A percentile compares a stretch with the other conserved stretches of the same genome.
phyloP scores from a whole-genome alignment of 2,329 filamentous ascomycete species.

The Huntiella decipiens region DNA sequence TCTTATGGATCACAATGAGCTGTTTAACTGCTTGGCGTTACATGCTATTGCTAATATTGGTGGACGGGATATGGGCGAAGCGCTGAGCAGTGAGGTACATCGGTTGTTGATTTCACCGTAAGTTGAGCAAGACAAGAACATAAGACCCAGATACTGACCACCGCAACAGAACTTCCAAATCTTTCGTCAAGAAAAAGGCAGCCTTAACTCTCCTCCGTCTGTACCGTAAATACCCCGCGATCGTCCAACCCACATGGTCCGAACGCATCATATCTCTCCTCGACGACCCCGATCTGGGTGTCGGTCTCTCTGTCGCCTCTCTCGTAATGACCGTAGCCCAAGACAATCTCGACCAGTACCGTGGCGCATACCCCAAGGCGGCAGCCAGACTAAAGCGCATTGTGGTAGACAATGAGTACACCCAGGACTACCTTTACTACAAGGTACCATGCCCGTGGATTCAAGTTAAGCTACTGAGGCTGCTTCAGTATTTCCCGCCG shows the following conservation, averaged over 20 bases:
- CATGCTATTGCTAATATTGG: slow-evolving; percentile 98
- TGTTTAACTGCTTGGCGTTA: slow-evolving; percentile 90
- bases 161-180: slow-evolving; percentile 47
- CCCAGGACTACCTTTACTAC: slow-evolving; percentile 90
- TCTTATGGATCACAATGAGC: slow-evolving; percentile 79
- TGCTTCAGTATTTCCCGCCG: slow-evolving; percentile 91
- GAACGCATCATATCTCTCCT: slow-evolving; percentile 97
- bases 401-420: slow-evolving; percentile 74
- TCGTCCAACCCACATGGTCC: slow-evolving; percentile 91
- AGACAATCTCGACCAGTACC: slow-evolving; percentile 87
- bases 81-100: slow-evolving; percentile 79
- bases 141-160: not conserved
- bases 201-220: slow-evolving; percentile 80
- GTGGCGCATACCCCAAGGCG: slow-evolving; percentile 83
- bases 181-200: slow-evolving; percentile 98
- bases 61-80: slow-evolving; percentile 91
- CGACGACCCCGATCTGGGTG: slow-evolving; percentile 88
- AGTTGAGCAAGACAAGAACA: slow-evolving; percentile 19
- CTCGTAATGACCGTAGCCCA: slow-evolving; percentile 87
- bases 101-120: slow-evolving; percentile 86
- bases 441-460: slow-evolving; percentile 99
- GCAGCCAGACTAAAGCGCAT: slow-evolving; percentile 77
- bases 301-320: slow-evolving; percentile 87
- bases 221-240: slow-evolving; percentile 84
- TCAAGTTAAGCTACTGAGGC: slow-evolving; percentile 77